Conservation (phyloP, 768 basidiomycete species). For the Russula griseocarnosa region DNA sequence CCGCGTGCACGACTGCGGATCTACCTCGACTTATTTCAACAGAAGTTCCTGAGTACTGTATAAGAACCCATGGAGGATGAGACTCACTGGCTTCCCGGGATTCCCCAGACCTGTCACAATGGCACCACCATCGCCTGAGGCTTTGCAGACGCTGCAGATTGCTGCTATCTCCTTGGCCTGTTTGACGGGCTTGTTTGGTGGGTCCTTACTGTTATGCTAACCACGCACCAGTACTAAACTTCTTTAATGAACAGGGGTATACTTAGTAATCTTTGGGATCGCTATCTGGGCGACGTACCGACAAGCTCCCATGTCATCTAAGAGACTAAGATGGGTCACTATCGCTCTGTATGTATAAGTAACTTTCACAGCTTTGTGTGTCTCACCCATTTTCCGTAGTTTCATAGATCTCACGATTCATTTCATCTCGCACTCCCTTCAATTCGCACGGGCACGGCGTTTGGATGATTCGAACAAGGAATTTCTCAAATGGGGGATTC, state of each 20-base stretch:
- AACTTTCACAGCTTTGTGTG: slow-evolving; percentile 29
- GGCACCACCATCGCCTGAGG: background rate
- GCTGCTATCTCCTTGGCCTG: slow-evolving; percentile 23
- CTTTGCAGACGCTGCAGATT: slow-evolving; percentile 25
- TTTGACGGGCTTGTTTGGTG: slow-evolving; percentile 28
- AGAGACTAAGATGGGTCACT: slow-evolving; percentile 27
- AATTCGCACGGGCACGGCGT: slow-evolving; percentile 28
- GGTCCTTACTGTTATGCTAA: background rate
- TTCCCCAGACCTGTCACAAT: background rate
- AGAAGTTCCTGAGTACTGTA: background rate
- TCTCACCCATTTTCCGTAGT: slow-evolving; percentile 19
- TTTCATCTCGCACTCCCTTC: slow-evolving; percentile 29
- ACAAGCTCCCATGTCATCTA: slow-evolving; percentile 4
- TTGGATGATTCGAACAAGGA: slow-evolving; percentile 20
- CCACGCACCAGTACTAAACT: background rate
- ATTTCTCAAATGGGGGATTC: slow-evolving; percentile 28
- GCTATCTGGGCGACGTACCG: slow-evolving; percentile 30
- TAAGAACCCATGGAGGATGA: background rate
- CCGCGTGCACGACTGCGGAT: background rate
- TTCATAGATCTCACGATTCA: slow-evolving; percentile 30
- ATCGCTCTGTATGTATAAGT: slow-evolving; percentile 25
- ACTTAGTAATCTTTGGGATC: slow-evolving; percentile 28
- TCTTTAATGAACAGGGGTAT: slow-evolving; percentile 26
- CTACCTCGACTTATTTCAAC: background rate
- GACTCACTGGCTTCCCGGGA: background rate